phyloP scores from a whole-genome alignment of 2,329 filamentous ascomycete species.

The Aspergillus tubingensis region DNA sequence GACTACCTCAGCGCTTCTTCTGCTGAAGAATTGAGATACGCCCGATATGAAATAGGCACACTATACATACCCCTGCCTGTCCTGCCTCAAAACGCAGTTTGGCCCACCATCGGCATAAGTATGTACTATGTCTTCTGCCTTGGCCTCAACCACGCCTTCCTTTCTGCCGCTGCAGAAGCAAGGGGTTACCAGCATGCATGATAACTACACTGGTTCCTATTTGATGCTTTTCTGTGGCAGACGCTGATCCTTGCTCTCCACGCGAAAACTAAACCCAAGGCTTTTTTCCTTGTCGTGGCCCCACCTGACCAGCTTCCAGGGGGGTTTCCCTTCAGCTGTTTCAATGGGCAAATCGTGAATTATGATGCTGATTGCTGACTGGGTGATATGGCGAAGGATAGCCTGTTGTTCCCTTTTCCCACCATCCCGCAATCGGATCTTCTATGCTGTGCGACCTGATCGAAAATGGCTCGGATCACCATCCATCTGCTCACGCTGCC shows the following conservation, averaged over 20 bases:
- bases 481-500: not conserved
- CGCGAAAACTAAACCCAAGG: constrained; percentile 15
- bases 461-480: not conserved
- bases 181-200: constrained; percentile 4
- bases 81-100: no score
- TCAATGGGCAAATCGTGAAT: no score
- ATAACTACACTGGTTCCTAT: constrained; percentile 1
- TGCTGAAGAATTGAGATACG: not conserved
- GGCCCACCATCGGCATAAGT: no score
- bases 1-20: not conserved
- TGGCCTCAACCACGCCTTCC: not conserved
- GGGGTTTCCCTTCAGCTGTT: not conserved
- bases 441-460: not conserved
- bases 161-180: constrained; percentile 10
- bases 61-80: no score
- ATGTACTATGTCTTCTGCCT: not conserved
- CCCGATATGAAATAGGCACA: not conserved
- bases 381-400: not conserved
- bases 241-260: constrained; percentile 24
- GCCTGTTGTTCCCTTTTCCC: not conserved
- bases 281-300: not conserved
- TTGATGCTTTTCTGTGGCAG: constrained; percentile 2
- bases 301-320: not conserved
- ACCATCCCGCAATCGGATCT: not conserved
- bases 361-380: no score